These are phyloP conservation scores for Sporobolus alterniflorus DNA, from an alignment of 202 grass and related monocot species.

Conservation along the genomic window DNA sequence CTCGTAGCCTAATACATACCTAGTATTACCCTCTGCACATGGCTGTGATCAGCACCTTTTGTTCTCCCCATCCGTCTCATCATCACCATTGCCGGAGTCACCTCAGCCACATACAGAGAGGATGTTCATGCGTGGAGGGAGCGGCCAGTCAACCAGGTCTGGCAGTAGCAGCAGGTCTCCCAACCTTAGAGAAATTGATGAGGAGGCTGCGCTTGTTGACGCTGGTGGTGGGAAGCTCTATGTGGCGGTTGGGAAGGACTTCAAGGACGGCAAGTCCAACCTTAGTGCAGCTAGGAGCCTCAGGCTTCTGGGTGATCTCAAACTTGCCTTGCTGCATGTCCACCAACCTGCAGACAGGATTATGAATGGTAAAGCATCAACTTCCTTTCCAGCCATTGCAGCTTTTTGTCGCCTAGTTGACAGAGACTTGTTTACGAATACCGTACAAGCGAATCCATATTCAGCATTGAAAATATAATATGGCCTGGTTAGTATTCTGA, in stretches of 20 bases:
- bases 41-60: slow-evolving; percentile 31
- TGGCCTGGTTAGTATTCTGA: neutral
- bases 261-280: slow-evolving; percentile 37
- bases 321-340: slow-evolving; percentile 40
- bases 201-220: slow-evolving; percentile 4
- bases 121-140: slow-evolving; percentile 31
- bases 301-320: neutral
- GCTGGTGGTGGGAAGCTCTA: slow-evolving; percentile 18
- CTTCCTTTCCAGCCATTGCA: neutral
- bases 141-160: neutral
- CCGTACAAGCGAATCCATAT: neutral
- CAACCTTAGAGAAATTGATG: slow-evolving; percentile 49
- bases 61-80: neutral
- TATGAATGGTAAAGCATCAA: slow-evolving; percentile 22
- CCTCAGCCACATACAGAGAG: neutral
- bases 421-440: neutral
- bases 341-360: slow-evolving; percentile 58
- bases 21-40: slow-evolving; percentile 19
- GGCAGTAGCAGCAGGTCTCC: neutral
- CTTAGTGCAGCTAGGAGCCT: slow-evolving; percentile 23
- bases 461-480: neutral
- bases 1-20: neutral
- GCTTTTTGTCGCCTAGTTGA: neutral
- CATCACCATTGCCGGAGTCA: neutral
- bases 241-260: slow-evolving; percentile 36